Evolutionary conservation across 116 monocot genomes (phyloP), one percentile per base, ranked within the genome.

Genomic region (Trichopus zeylanicus): DNA sequence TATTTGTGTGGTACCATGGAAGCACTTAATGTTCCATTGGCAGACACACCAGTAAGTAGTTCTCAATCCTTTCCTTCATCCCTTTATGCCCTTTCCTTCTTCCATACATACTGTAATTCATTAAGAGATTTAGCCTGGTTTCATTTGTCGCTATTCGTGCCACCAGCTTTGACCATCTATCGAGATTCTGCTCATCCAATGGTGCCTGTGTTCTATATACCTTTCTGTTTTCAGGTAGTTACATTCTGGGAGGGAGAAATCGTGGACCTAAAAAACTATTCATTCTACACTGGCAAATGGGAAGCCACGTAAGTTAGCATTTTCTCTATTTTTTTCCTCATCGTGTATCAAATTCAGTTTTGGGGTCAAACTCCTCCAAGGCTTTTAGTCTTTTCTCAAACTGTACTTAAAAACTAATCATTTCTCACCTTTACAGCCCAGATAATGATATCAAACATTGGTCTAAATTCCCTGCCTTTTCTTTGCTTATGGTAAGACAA

Each of bases 161-260:
- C 6, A 19, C 49, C 22, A n/a, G 19, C 49, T 22, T 24, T 20
- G 8, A 7, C 49, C 23, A 49, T 49, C 22, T 49, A 0, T 49
- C 22, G 8, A 19, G 19, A 22, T 49, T 20, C 9, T 21, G 21
- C 21, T 24, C 21, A 5, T 49, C 49, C 8, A 25, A 49, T 10
- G 0, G 19, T 49, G 19, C 8, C 49, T 24, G 7, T 9, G 19
- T 5, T 49, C 21, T 49, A 4, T 2, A 15, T 54, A 3, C 11
- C 56, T 63, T 60, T 61, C 26, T 46, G 18, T 57, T 68, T 60
- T 61, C 59, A 87, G 91, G 97, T 97, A 25, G 79, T 97, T 48
- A 97, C 97, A 29, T 98, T 98, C 75, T 98, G 97, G 97, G 87
- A 91, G 60, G 97, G 97, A 73, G 97, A 98, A 68, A 85, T 91